Evolutionary conservation across 495 filamentous ascomycete genomes (phyloP).

Genomic region (Staphylotrichum tortipilum): DNA sequence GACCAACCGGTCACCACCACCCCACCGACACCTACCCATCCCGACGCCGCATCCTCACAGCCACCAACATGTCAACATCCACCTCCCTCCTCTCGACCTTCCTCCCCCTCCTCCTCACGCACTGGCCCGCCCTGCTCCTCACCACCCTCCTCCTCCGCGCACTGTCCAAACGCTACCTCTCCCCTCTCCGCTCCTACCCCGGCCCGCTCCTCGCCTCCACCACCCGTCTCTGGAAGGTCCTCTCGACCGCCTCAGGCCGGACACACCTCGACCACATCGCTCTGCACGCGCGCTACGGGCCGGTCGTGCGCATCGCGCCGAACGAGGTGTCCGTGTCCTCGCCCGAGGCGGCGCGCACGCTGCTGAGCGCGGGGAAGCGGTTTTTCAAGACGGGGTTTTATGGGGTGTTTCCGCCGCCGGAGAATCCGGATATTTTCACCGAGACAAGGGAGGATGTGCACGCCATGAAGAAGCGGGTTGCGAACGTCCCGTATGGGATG

Average conservation of each 20-base stretch:
- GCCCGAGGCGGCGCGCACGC: conserved; percentile 38
- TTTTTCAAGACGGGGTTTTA: conserved; percentile 52
- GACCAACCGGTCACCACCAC: neutral
- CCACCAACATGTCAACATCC: no score
- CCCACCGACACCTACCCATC: conserved; percentile 7
- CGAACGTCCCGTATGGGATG: conserved; percentile 47
- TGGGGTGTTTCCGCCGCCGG: conserved; percentile 45
- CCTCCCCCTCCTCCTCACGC: conserved; percentile 21
- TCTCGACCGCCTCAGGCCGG: conserved; percentile 26
- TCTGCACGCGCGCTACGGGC: conserved; percentile 46
- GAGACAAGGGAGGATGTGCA: conserved; percentile 46
- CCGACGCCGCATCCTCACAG: no score
- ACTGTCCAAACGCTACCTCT: conserved; percentile 35
- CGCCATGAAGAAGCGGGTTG: conserved; percentile 48
- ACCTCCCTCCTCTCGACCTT: conserved; percentile 22
- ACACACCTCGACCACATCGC: conserved; percentile 40
- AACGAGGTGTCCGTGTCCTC: conserved; percentile 47
- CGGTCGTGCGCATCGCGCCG: conserved; percentile 49
- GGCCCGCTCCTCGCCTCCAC: conserved; percentile 44
- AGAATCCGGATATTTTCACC: conserved; percentile 54
- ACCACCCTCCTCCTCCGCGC: conserved; percentile 23
- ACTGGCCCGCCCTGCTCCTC: conserved; percentile 31
- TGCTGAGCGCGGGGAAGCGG: conserved; percentile 43
- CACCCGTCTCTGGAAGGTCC: conserved; percentile 39
- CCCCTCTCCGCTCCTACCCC: conserved; percentile 39